Conservation (phyloP, 225 moss, liverwort and hornwort species). For the Polytrichum formosum region DNA sequence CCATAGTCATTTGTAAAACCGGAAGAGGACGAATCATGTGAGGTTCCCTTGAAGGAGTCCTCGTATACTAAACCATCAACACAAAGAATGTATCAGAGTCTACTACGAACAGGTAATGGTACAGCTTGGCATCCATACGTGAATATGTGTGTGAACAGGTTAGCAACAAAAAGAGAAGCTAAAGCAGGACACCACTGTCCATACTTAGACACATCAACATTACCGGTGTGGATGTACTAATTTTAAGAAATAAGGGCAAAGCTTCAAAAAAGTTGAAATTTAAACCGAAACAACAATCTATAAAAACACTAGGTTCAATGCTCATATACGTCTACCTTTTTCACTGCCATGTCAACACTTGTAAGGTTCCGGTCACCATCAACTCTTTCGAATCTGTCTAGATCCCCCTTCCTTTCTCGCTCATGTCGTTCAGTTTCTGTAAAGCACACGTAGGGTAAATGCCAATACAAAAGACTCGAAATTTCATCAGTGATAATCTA, state of each 20-base stretch:
- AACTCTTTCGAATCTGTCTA: constrained; percentile 93
- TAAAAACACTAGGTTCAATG: no score
- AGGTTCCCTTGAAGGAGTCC: constrained; percentile 91
- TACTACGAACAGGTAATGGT: not conserved
- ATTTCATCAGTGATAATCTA: no score
- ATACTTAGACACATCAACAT: no score
- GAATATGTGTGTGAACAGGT: no score
- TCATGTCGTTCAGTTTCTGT: constrained; percentile 84
- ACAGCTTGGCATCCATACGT: no score
- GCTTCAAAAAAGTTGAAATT: no score
- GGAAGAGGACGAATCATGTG: constrained; percentile 87
- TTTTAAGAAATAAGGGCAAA: no score
- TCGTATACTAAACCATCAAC: constrained; percentile 73
- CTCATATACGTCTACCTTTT: constrained; percentile 52
- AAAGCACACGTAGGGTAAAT: constrained; percentile 16
- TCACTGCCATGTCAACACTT: constrained; percentile 77
- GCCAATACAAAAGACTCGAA: no score
- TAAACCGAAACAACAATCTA: no score
- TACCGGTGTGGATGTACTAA: no score
- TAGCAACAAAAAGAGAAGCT: no score
- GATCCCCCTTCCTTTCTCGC: constrained; percentile 95
- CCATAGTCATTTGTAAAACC: constrained; percentile 72
- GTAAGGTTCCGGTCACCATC: constrained; percentile 90
- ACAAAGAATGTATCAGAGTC: constrained; percentile 11
- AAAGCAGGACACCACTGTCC: no score